phyloP scores from a whole-genome alignment of 1,139 yeast species.

The Debaryomyces udenii region DNA sequence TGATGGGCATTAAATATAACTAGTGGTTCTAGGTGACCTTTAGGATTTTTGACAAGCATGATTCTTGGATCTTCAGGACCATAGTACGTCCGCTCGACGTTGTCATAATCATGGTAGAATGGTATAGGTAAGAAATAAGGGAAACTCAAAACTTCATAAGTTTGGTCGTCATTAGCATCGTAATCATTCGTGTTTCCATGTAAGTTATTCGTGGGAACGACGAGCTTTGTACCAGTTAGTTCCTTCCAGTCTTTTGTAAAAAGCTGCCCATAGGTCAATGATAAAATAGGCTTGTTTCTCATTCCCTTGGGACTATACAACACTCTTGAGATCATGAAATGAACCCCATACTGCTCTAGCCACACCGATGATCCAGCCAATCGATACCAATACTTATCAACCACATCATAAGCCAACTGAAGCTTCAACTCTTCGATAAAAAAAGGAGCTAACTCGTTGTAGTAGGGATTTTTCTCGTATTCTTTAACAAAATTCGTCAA shows the following conservation, averaged over 20 bases:
- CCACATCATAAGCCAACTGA: constrained; percentile 30
- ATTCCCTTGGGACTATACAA: constrained; percentile 32
- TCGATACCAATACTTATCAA: constrained; percentile 38
- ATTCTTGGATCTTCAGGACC: constrained; percentile 52
- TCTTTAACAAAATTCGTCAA: constrained; percentile 21
- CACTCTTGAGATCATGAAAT: constrained; percentile 38
- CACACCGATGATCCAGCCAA: constrained; percentile 46
- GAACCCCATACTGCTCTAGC: constrained; percentile 44
- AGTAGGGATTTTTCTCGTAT: constrained; percentile 22
- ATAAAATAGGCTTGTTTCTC: constrained; percentile 37
- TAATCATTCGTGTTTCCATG: constrained; percentile 8
- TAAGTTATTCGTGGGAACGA: constrained; percentile 33
- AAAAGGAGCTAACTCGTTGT: constrained; percentile 29
- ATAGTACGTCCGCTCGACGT: constrained; percentile 27
- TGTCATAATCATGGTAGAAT: constrained; percentile 30
- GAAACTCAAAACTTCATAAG: constrained; percentile 23
- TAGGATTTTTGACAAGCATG: constrained; percentile 31
- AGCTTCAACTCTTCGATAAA: constrained; percentile 27
- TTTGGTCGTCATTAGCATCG: constrained; percentile 14
- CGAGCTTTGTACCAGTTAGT: constrained; percentile 31
- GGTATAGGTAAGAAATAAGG: constrained; percentile 40
- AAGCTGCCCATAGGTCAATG: constrained; percentile 40
- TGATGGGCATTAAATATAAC: constrained; percentile 38
- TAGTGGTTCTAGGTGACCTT: constrained; percentile 41
- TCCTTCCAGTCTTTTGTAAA: constrained; percentile 45